Evolutionary conservation across 2,329 filamentous ascomycete genomes (phyloP), one percentile per base, ranked within the genome.

Genomic region (Blastomyces silverae): DNA sequence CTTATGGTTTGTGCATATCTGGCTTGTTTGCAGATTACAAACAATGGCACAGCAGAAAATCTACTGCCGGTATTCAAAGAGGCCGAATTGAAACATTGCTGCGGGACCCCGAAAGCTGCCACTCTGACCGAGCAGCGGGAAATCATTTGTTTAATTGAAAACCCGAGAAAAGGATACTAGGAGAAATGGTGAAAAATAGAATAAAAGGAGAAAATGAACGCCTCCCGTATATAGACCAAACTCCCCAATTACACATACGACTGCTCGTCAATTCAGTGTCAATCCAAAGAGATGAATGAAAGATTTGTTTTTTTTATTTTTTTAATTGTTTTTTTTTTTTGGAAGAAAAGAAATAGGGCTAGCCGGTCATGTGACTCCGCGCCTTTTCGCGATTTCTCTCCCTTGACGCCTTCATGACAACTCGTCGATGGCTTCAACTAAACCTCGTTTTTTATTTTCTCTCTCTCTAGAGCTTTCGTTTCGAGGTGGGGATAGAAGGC

Each of bases 91-190:
- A 44, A 25, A 17, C 57, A 46, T 44, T 44, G 15, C 39, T 59
- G n/a, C 6, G 37, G 57, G 37, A 59, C 57, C 15, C 39, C 11
- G 5, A 17, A 13, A 44, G 13, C 25, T 44, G 57, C 57, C 13
- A 39, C 57, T 44, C n/a, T 39, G 22, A 37, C 28, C 5, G 37
- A 59, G 39, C 57, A 59, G 11, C 37, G 37, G n/a, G 39, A 59
- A 39, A 59, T 11, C 57, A 59, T 59, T 59, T 59, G 57, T 20
- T 37, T n/a, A 59, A 59, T 46, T 8, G n/a, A 46, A 25, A 20
- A 34, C 10, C 31, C 31, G 52, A 10, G 20, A 59, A 59, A 59
- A 42, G 15, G 53, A 37, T 55, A 59, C 25, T 17, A 44, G n/a
- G 39, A 42, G 31, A 42, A 44, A 59, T 28, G 20, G 17, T 5